phyloP scores from a whole-genome alignment of 257 asterid species.

The Salvia miltiorrhiza region DNA sequence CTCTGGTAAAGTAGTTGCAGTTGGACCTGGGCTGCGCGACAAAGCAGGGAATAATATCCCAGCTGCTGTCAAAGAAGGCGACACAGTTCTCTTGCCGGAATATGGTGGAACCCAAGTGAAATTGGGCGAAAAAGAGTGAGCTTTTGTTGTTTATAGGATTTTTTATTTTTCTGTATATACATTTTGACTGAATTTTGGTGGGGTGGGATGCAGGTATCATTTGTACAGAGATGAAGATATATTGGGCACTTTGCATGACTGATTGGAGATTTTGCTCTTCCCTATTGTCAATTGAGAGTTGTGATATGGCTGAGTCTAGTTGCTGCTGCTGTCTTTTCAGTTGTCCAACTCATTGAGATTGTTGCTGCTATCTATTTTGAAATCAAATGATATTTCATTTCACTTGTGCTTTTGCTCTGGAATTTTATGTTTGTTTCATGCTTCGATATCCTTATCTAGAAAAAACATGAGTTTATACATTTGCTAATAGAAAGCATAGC shows the following conservation, averaged over 20 bases:
- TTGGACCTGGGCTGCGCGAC: constrained; percentile 71
- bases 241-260: constrained; percentile 54
- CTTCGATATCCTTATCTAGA: background rate
- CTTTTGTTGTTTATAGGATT: background rate
- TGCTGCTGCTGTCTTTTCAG: background rate
- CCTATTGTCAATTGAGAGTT: background rate
- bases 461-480: background rate
- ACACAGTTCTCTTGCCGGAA: constrained; percentile 85
- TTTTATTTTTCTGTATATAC: background rate
- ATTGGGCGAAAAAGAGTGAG: constrained; percentile 90
- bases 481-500: no score
- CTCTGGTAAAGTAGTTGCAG: constrained; percentile 83
- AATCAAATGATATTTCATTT: constrained; percentile 2
- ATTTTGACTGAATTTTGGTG: constrained; percentile 6
- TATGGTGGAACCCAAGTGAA: constrained; percentile 89
- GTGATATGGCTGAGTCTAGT: background rate
- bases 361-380: constrained; percentile 1
- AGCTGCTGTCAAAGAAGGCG: constrained; percentile 81
- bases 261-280: constrained; percentile 1
- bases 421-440: background rate
- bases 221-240: constrained; percentile 67
- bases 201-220: constrained; percentile 43
- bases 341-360: constrained; percentile 9
- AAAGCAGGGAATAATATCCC: constrained; percentile 63
- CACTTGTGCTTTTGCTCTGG: background rate